Base-by-base conservation (phyloP, 2,329 filamentous ascomycete genomes). In the Hymenoscyphus occultus region DNA sequence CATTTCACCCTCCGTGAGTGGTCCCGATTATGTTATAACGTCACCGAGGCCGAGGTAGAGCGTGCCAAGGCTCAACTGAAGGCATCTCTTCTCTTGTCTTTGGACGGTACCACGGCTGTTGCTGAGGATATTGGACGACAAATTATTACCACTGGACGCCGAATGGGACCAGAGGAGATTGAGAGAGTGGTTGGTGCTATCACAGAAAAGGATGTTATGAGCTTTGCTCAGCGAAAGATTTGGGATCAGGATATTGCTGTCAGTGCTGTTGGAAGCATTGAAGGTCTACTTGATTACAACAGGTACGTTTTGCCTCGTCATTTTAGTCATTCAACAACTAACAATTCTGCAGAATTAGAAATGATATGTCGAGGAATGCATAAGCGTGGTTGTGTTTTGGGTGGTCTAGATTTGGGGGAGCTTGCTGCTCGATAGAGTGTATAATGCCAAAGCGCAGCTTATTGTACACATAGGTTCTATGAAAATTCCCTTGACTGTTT, bases 1-100 rank as follows among this genome's bases (percentile, higher is more conserved):
- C 95, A 99, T 87, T 99, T 99, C 82, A 89, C 95, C 69, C 92
- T 98, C 79, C 92, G 94, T 73, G 95, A 99, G 85, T 99, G 95
- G 95, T 92, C 94, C 75, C 92, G 95, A 74, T 88, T 99, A 70
- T 95, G 91, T 75, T 89, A 88, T 84, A 91, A 88, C 80, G 95
- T 99, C 75, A 88, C 85, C 76, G 86, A 92, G 77, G 89, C 93
- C 71, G 95, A 99, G 83, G 91, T 93, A 68, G 95, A 99, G 87
- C 94, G 95, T 74, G 95, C 95, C 80, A 99, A 99, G 88, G 92
- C 95, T 70, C 95, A 99, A 84, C 90, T 99, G 75, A 99, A 99
- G 88, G 95, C 95, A 69, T 97, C 93, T 63, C 93, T 99, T 76
- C 91, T 99, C 68, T 89, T 99, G 71, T 96, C 93, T 62, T 92